Evolutionary conservation across 768 basidiomycete species (phyloP), one percentile per base, ranked within the genome.

Genomic region (Dioszegia crocea): DNA sequence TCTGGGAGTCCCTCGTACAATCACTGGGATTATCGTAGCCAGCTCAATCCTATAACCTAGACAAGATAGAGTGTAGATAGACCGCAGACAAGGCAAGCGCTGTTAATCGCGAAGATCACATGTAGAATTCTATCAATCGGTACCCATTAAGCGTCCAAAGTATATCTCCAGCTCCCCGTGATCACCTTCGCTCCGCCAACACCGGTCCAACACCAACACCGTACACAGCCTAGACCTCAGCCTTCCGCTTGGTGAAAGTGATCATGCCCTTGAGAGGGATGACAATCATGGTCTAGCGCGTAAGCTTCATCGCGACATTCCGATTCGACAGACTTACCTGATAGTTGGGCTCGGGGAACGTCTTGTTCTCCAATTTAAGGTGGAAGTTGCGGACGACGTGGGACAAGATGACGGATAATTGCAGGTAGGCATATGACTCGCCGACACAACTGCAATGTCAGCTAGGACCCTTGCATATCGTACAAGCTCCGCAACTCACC

Each of bases 261-360:
- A 66, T 62, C 21, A 53, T 41, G 11, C 72, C 71, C 50, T 75
- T 61, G 39, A 73, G 62, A 17, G 93, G 92, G 80, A 90, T 85
- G 46, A 89, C 88, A 68, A 97, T 92, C 89, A 98, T 88, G 19
- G 91, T 93, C 90, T 94, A 69, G n/a, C n/a, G n/a, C n/a, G n/a
- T n/a, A n/a, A n/a, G n/a, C n/a, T n/a, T n/a, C n/a, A n/a, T n/a
- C n/a, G n/a, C n/a, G n/a, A n/a, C n/a, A n/a, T n/a, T n/a, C n/a
- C n/a, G n/a, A n/a, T n/a, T n/a, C n/a, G n/a, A n/a, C n/a, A n/a
- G n/a, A 81, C 89, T 51, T 79, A 92, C 91, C 69, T 89, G 87
- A 78, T 92, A 99, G 78, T 98, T 91, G 62, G 91, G 84, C 40
- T 81, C 81, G 4, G 94, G 93, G 56, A 99, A 81, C 2, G 78